phyloP scores from a whole-genome alignment of 1,284 basidiomycete genomes.

The Thelephora terrestris region DNA sequence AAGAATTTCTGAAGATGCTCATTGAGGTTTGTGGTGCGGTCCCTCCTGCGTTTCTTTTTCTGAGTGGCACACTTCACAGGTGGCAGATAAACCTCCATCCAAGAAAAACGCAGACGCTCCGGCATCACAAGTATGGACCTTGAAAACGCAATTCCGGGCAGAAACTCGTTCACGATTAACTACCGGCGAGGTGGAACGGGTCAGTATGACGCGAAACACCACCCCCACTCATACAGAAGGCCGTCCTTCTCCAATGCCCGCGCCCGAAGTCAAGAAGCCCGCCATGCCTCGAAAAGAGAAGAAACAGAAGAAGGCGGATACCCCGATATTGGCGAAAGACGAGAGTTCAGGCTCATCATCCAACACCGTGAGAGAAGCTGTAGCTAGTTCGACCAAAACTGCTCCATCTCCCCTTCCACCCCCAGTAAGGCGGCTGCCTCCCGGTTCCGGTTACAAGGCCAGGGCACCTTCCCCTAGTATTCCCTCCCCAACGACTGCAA shows the following conservation, averaged over 20 bases:
- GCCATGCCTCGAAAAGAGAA: background rate
- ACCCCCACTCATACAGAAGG: slow-evolving; percentile 6
- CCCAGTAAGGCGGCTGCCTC: background rate
- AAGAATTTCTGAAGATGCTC: slow-evolving; percentile 26
- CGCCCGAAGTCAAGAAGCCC: slow-evolving; percentile 3
- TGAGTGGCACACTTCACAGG: slow-evolving; percentile 22
- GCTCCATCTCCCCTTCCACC: slow-evolving; percentile 13
- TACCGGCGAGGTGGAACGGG: slow-evolving; percentile 35
- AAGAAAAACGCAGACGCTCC: slow-evolving; percentile 22
- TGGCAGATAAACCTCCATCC: slow-evolving; percentile 35
- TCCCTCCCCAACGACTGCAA: slow-evolving; percentile 11
- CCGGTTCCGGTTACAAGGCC: background rate
- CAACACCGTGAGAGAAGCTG: slow-evolving; percentile 23
- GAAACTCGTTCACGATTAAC: slow-evolving; percentile 56
- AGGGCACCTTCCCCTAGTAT: slow-evolving; percentile 5
- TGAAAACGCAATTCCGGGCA: slow-evolving; percentile 46
- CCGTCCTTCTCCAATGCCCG: slow-evolving; percentile 4
- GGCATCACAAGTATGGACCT: slow-evolving; percentile 34
- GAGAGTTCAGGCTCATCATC: slow-evolving; percentile 29
- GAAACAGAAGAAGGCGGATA: slow-evolving; percentile 27
- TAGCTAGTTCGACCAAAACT: slow-evolving; percentile 12
- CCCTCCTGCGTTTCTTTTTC: background rate
- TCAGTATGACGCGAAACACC: slow-evolving; percentile 31
- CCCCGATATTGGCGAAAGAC: slow-evolving; percentile 41
- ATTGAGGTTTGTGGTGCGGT: slow-evolving; percentile 30